Percentiles rank a stretch among this genome's conserved stretches.
Evolutionary conservation across 495 filamentous ascomycete genomes (phyloP).

Genomic region (Mycothermus thermophilus): DNA sequence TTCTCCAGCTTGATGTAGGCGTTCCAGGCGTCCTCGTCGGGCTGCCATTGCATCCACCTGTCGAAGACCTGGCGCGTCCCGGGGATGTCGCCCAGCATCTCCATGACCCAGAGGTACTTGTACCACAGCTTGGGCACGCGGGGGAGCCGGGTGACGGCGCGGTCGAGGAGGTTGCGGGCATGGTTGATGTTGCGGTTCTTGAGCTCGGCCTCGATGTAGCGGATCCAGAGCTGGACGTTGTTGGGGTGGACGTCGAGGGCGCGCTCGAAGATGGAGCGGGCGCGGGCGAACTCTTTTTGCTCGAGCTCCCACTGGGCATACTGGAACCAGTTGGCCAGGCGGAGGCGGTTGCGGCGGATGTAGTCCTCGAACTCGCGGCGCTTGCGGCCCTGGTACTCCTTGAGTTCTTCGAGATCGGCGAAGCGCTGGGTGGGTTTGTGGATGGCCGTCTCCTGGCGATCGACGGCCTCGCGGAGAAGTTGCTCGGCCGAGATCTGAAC

Average conservation of each 20-base stretch:
- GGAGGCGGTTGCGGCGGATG: conserved; percentile 85
- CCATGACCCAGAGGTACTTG: conserved; percentile 98
- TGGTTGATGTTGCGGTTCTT: conserved; percentile 94
- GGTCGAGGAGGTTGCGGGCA: conserved; percentile 85
- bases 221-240: conserved; percentile 39
- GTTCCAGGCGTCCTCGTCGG: conserved; percentile 87
- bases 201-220: conserved; percentile 95
- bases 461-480: conserved; percentile 92
- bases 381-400: conserved; percentile 93
- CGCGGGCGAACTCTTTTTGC: conserved; percentile 94
- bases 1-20: conserved; percentile 97
- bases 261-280: conserved; percentile 90
- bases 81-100: conserved; percentile 84
- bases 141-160: conserved; percentile 84
- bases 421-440: conserved; percentile 91
- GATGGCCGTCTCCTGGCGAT: conserved; percentile 80
- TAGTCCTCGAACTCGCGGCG: conserved; percentile 96
- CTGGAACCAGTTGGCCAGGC: conserved; percentile 98
- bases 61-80: conserved; percentile 93
- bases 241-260: conserved; percentile 86
- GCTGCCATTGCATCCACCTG: conserved; percentile 97
- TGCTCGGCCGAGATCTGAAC: conserved; percentile 93
- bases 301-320: conserved; percentile 97
- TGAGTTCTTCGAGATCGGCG: conserved; percentile 91
- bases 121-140: conserved; percentile 94